Evolutionary conservation across 805 yeast species (phyloP), one percentile per base, ranked within the genome.

Genomic region (Wickerhamomyces hampshirensis): DNA sequence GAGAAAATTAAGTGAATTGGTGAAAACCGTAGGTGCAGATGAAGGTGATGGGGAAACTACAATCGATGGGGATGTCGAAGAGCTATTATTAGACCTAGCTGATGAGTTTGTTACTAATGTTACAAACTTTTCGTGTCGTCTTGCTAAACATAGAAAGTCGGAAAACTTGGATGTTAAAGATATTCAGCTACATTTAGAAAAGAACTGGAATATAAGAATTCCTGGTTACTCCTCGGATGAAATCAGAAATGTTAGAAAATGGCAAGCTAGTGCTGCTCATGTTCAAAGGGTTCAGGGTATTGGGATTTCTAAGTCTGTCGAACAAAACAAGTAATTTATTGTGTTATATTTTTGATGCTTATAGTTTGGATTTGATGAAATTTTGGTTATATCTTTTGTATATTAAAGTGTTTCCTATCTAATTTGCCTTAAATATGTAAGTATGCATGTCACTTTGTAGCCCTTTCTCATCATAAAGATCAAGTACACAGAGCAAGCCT

Each of bases 61-160:
- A 5, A 84, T 93, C 39, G 98, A 91, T 59, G 98, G 97, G 18
- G 97, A 93, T 60, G 95, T 87, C 13, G 96, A 89, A 59, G 98
- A 91, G 49, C 64, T 93, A 27, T 63, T 93, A 24, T 67, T 93
- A 30, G 98, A 93, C 59, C 65, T 93, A 32, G 97, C 98, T 0
- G 99, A 93, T 60, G 98, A 93, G 55, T 93, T 93, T 55, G 93
- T 93, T 12, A 75, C 84, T 6, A 80, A 85, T 32, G 96, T 94
- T 3, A 88, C 97, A 0, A 70, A 87, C 3, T 93, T 93, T 65
- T 96, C 98, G 1, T 91, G 98, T 56, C 75, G 94, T 37, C 68
- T 93, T 46, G 98, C 99, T 16, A 93, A 93, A 58, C 97, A 91
- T 56, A 73, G 99, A 49, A 87, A 85, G 54, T 77, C 86, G 6